A percentile compares a stretch with the other conserved stretches of the same genome.
These are phyloP conservation scores for Microsporum canis DNA, from an alignment of 2,329 filamentous ascomycete species.

Conservation along the genomic window DNA sequence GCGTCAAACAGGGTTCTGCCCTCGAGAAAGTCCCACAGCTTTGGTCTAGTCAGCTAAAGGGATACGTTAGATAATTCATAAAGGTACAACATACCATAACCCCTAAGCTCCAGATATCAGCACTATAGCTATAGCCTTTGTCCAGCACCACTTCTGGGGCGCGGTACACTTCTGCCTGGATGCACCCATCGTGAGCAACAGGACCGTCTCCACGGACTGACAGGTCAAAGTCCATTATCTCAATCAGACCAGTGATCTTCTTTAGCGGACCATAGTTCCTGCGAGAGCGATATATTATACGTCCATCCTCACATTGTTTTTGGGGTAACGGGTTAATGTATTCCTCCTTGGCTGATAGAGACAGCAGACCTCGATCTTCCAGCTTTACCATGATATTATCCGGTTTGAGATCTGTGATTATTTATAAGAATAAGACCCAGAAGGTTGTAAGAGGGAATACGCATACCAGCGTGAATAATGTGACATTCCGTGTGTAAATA, in stretches of 20 bases:
- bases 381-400: conserved; percentile 33
- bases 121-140: conserved; percentile 26
- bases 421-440: not conserved
- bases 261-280: conserved; percentile 21
- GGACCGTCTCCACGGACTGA: conserved; percentile 23
- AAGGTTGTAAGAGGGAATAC: not conserved
- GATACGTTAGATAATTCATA: conserved; percentile 1
- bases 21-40: conserved; percentile 27
- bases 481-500: conserved; percentile 35
- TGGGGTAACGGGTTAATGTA: conserved; percentile 22
- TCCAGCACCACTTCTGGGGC: conserved; percentile 28
- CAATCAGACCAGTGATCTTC: conserved; percentile 17
- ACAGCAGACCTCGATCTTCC: conserved; percentile 19
- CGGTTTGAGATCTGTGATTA: conserved; percentile 29
- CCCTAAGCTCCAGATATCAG: conserved; percentile 30
- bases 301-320: conserved; percentile 21
- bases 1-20: conserved; percentile 21
- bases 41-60: conserved; percentile 10
- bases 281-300: conserved; percentile 25
- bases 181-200: conserved; percentile 27
- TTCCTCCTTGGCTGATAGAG: conserved; percentile 20
- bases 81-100: conserved; percentile 21
- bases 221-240: conserved; percentile 27
- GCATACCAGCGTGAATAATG: conserved; percentile 33
- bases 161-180: conserved; percentile 34